phyloP scores from a whole-genome alignment of 2,329 filamentous ascomycete species.

The Curvularia verruculosa region DNA sequence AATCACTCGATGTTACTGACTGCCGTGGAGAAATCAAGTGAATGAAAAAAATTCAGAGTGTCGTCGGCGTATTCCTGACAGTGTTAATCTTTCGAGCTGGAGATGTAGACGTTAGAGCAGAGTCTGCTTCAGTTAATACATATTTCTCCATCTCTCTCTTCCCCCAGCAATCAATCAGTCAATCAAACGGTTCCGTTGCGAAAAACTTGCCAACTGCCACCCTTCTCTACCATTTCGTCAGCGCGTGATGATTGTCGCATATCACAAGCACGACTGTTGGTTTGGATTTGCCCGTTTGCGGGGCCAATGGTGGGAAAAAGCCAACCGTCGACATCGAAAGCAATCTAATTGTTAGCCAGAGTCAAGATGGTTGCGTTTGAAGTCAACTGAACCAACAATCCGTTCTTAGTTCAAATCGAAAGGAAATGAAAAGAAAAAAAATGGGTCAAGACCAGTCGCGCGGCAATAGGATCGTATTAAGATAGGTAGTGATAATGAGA shows the following conservation, averaged over 20 bases:
- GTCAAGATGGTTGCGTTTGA: background rate
- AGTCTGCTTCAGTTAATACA: background rate
- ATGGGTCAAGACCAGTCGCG: background rate
- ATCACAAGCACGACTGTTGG: background rate
- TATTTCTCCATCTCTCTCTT: background rate
- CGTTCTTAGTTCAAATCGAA: background rate
- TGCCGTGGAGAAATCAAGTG: background rate
- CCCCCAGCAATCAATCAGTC: background rate
- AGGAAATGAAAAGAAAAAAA: background rate
- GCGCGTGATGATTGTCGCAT: background rate
- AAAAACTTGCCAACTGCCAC: too few relatives aligned
- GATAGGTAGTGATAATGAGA: background rate
- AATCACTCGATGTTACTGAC: background rate
- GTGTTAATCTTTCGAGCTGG: background rate
- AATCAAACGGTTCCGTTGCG: too few relatives aligned
- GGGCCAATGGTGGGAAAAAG: background rate
- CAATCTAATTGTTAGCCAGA: background rate
- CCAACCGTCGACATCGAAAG: background rate
- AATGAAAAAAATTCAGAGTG: background rate
- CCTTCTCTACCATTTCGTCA: background rate
- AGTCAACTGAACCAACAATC: background rate
- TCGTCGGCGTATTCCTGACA: background rate
- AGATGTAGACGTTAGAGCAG: background rate
- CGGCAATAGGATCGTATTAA: background rate
- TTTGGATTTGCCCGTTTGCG: background rate